A percentile compares a stretch with the other conserved stretches of the same genome.
These are phyloP conservation scores for Wickerhamomyces canadensis DNA, from an alignment of 805 yeast genomes.

Conservation along the genomic window DNA sequence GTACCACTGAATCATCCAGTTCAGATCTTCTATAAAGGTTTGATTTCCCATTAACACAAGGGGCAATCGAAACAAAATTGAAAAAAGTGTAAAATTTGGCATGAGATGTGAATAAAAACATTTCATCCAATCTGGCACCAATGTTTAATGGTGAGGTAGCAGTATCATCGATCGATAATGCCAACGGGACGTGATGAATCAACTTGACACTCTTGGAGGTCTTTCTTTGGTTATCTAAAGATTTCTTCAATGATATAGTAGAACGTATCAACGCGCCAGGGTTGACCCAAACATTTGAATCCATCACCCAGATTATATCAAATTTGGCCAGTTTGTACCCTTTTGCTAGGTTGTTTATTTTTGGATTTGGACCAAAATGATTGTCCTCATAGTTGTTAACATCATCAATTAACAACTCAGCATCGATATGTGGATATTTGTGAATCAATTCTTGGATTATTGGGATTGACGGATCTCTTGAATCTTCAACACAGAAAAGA, in stretches of 20 bases:
- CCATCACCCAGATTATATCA: constrained; percentile 81
- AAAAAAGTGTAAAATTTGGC: constrained; percentile 79
- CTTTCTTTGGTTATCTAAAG: constrained; percentile 45
- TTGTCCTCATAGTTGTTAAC: constrained; percentile 30
- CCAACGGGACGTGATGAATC: constrained; percentile 80
- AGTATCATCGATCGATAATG: constrained; percentile 32
- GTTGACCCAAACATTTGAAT: constrained; percentile 77
- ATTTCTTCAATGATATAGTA: constrained; percentile 42
- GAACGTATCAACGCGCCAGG: constrained; percentile 63
- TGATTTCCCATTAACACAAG: constrained; percentile 89
- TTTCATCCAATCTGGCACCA: constrained; percentile 76
- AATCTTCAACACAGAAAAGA: constrained; percentile 67
- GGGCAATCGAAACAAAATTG: constrained; percentile 69
- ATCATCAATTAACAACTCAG: constrained; percentile 51
- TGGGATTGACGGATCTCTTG: constrained; percentile 58
- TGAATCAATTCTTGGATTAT: constrained; percentile 44
- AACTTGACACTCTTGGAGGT: constrained; percentile 46
- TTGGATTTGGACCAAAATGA: constrained; percentile 81
- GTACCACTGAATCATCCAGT: constrained; percentile 50
- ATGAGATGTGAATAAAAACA: constrained; percentile 80
- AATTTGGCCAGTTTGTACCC: constrained; percentile 64
- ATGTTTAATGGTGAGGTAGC: constrained; percentile 15
- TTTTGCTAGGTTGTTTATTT: constrained; percentile 79
- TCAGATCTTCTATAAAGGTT: constrained; percentile 68
- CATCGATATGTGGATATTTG: constrained; percentile 51